These are phyloP conservation scores for Magnaporthales sp. DNA, from an alignment of 2,329 filamentous ascomycete genomes.

Conservation along the genomic window DNA sequence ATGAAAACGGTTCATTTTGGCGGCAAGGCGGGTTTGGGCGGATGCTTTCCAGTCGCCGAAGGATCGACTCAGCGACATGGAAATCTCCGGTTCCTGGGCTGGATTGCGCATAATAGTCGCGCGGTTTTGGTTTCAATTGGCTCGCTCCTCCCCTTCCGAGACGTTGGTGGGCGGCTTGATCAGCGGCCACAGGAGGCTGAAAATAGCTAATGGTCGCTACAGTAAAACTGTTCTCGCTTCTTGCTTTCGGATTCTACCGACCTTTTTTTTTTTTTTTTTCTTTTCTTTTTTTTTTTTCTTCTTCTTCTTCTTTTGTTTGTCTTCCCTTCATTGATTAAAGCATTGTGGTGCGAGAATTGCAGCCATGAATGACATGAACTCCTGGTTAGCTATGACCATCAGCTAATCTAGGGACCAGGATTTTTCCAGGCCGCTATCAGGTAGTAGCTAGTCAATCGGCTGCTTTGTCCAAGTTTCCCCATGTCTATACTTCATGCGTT, in stretches of 20 bases:
- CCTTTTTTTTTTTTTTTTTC: background rate
- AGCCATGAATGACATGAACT: background rate
- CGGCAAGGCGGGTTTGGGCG: background rate
- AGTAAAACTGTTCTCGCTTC: background rate
- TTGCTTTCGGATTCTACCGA: background rate
- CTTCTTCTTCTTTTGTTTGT: background rate
- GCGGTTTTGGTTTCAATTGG: background rate
- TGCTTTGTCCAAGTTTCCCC: background rate
- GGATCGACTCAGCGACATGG: background rate
- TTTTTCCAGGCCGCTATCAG: background rate
- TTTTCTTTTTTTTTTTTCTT: background rate
- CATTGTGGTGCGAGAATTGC: background rate
- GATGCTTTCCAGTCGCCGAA: background rate
- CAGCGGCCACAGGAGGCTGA: background rate
- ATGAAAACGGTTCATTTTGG: background rate
- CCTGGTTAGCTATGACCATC: background rate
- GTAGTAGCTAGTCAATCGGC: background rate
- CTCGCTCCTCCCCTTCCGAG: background rate
- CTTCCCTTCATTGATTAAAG: background rate
- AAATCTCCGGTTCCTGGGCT: background rate
- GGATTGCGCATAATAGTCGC: background rate
- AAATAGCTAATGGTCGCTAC: background rate
- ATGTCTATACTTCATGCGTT: background rate
- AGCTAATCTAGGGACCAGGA: background rate
- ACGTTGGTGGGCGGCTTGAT: background rate